Conservation (phyloP, 2,329 filamentous ascomycete genomes). For the Diaporthe velutina region DNA sequence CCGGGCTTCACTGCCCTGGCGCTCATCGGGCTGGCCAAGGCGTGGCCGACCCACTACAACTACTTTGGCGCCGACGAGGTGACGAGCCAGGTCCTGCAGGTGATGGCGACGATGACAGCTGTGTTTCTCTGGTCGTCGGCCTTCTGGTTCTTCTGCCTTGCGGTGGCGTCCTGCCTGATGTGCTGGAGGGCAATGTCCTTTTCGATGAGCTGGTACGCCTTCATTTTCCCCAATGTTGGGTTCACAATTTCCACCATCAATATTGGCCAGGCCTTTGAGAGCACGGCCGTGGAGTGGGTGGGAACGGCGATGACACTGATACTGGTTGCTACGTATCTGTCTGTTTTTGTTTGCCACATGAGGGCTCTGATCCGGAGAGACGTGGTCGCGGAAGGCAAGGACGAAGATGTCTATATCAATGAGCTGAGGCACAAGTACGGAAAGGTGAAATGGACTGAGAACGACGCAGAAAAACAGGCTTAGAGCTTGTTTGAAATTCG, state of each 20-base stretch:
- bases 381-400: slow-evolving; percentile 12
- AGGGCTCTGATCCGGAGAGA: slow-evolving; percentile 5
- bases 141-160: slow-evolving; percentile 15
- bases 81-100: slow-evolving; percentile 35
- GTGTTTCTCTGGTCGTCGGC: slow-evolving; percentile 28
- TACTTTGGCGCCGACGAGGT: slow-evolving; percentile 38
- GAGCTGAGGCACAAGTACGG: slow-evolving; percentile 16
- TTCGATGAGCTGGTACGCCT: slow-evolving; percentile 41
- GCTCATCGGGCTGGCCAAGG: slow-evolving; percentile 40
- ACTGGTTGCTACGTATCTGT: slow-evolving; percentile 16
- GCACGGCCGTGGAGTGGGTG: slow-evolving; percentile 40
- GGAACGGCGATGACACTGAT: slow-evolving; percentile 40
- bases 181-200: slow-evolving; percentile 40
- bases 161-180: background rate
- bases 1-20: slow-evolving; percentile 38
- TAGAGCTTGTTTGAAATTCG: background rate
- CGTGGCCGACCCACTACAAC: slow-evolving; percentile 35
- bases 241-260: slow-evolving; percentile 41
- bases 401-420: slow-evolving; percentile 7
- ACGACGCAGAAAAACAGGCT: slow-evolving; percentile 1
- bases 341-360: background rate
- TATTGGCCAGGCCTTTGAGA: slow-evolving; percentile 40
- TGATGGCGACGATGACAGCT: slow-evolving; percentile 33
- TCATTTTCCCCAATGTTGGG: slow-evolving; percentile 43
- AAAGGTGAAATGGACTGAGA: slow-evolving; percentile 2